Base-by-base conservation (phyloP, 768 basidiomycete species). In the Collybia sp. region DNA sequence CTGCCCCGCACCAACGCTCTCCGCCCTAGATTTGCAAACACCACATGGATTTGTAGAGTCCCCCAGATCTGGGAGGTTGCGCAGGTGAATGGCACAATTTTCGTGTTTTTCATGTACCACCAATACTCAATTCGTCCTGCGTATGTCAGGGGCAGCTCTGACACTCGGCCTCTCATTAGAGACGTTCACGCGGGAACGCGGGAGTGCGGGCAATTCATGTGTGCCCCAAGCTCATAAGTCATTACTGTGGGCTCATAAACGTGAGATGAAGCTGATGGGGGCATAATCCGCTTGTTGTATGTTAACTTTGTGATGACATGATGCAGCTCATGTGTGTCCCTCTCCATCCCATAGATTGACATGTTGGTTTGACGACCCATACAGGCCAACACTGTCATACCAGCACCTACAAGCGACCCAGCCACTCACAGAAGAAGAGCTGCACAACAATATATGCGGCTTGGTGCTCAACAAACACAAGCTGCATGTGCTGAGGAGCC, bases 291-390 rank as follows among this genome's bases (percentile, higher is more conserved):
- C 45, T 67, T 94, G 64, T 81, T 97, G 37, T 99, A 99, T 66
- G 93, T 97, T 58, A 93, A 96, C 72, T 98, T 98, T 61, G 96
- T 96, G 30, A 92, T 95, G 88, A 74, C 76, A 1, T 95, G 98
- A 62, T 98, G 11, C 71, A 80, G 54, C 69, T 89, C 52, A 83
- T 88, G 84, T 82, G 58, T 31, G 76, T 10, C 35, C 13, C 4
- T 37, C 57, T n/a, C 41, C 47, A 16, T 40, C 15, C 16, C 15
- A 17, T 35, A 8, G 3, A 25, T 25, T 25, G 25, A 4, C 25
- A 8, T 25, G 25, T 25, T 25, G 25, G 8, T 25, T 4, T 25
- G 4, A 25, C 4, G 4, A 25, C 25, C 25, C 8, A 11, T 42
- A 13, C 53, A 93, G 91, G 69, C 96, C 95, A 2, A 99, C 96